These are phyloP conservation scores for Calonectria fujianensis DNA, from an alignment of 2,329 filamentous ascomycete genomes.

Conservation along the genomic window DNA sequence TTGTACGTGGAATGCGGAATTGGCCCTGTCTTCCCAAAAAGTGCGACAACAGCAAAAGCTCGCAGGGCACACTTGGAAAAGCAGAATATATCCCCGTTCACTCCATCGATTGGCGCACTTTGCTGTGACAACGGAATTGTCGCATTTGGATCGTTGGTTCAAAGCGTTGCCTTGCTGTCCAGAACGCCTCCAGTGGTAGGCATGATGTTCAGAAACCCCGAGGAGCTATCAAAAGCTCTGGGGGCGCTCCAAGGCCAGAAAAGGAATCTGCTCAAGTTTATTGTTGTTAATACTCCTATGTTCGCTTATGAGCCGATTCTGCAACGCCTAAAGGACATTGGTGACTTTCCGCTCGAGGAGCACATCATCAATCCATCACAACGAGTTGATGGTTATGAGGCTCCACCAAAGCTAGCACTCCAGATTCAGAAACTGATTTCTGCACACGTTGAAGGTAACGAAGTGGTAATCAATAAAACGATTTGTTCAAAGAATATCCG, in stretches of 20 bases:
- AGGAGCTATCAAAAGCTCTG: constrained; percentile 68
- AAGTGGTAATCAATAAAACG: constrained; percentile 41
- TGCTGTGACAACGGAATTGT: constrained; percentile 70
- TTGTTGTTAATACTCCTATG: constrained; percentile 78
- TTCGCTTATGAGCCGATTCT: constrained; percentile 83
- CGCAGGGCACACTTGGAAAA: constrained; percentile 68
- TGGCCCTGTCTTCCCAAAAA: constrained; percentile 67
- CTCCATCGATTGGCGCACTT: constrained; percentile 78
- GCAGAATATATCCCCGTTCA: constrained; percentile 71
- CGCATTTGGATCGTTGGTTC: constrained; percentile 76
- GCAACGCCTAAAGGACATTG: constrained; percentile 73
- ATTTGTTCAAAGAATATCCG: constrained; percentile 47
- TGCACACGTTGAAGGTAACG: background rate
- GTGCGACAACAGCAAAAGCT: constrained; percentile 47
- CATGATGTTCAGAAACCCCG: constrained; percentile 70
- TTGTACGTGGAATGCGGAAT: constrained; percentile 64
- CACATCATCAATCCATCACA: constrained; percentile 66
- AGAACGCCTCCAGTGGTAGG: constrained; percentile 66
- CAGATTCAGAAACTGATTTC: constrained; percentile 3
- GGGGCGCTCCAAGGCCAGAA: constrained; percentile 60
- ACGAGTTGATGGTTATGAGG: constrained; percentile 33
- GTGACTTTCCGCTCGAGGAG: constrained; percentile 73
- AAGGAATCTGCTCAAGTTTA: constrained; percentile 63
- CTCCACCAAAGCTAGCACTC: constrained; percentile 27
- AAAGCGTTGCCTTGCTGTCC: constrained; percentile 68